phyloP scores from a whole-genome alignment of 129 eudicot genomes.

The Pulicaria dysenterica region DNA sequence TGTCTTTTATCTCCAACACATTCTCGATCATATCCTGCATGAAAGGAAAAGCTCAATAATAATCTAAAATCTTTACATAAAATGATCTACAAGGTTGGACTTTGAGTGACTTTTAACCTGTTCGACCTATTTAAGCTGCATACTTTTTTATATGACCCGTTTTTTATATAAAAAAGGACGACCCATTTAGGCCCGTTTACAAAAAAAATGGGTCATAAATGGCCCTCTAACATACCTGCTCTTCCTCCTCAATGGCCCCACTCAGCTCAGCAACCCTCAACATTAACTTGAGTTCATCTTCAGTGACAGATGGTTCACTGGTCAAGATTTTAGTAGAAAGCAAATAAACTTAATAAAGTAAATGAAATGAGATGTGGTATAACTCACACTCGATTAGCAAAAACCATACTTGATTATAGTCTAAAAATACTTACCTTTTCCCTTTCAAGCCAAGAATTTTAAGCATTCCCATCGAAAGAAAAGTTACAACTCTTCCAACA shows the following conservation, averaged over 20 bases:
- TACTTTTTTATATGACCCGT: neutral
- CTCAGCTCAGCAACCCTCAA: slow-evolving; percentile 72
- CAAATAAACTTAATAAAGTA: neutral
- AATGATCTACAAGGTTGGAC: neutral
- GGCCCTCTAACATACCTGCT: slow-evolving; percentile 44
- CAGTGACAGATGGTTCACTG: slow-evolving; percentile 71
- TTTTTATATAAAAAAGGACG: neutral
- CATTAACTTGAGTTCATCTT: slow-evolving; percentile 71
- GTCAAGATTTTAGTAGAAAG: neutral
- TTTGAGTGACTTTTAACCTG: neutral
- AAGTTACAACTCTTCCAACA: slow-evolving; percentile 74
- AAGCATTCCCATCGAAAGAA: slow-evolving; percentile 72
- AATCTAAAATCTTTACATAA: neutral
- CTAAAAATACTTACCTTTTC: slow-evolving; percentile 41
- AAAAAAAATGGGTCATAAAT: neutral
- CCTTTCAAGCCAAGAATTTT: slow-evolving; percentile 70
- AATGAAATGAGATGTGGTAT: neutral
- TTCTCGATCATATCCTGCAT: slow-evolving; percentile 75
- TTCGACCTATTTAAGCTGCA: neutral
- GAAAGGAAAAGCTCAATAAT: neutral
- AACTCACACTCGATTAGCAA: too few species aligned
- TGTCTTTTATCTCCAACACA: slow-evolving; percentile 76
- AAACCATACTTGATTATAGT: neutral
- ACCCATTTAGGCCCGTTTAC: neutral
- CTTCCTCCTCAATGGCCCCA: slow-evolving; percentile 84